Evolutionary conservation across 2,329 filamentous ascomycete genomes (phyloP), one percentile per base, ranked within the genome.

Genomic region (Cadophora gregata): DNA sequence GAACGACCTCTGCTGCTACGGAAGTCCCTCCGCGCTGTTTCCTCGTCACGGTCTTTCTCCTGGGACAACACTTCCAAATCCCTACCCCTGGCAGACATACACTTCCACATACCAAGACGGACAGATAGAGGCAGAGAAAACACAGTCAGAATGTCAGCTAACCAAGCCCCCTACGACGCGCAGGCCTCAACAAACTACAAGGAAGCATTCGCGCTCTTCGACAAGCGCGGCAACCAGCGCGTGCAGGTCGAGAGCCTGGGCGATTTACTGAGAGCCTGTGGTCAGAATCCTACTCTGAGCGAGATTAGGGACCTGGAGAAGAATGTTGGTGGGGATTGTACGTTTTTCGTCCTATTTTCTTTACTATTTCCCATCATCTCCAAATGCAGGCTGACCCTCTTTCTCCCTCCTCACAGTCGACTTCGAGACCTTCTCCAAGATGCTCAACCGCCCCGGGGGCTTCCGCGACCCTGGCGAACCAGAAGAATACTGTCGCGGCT

Each of bases 161-260:
- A 62, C 48, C 45, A 53, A 10, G 19, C 27, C 59, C 31, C 73
- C 36, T 75, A 76, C 73, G 75, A 77, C 62, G 69, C 80, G 56
- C 86, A 90, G 88, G 88, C 88, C 80, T 89, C 86, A 69, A 98
- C 95, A 84, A 98, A 99, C 90, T 99, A 98, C 93, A 98, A 98
- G 86, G 96, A 99, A 90, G 96, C 96, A 75, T 99, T 99, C 83
- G 94, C 94, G 77, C 92, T 99, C 80, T 99, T 98, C 86, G 96
- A 99, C 87, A 98, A 97, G 90, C 95, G 96, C 81, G 96, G 96
- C 79, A 97, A 93, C 79, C 94, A 95, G 78, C 94, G 94, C 75
- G 96, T 98, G 74, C 82, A 91, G 48, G 85, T 94, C 79, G 91
- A 95, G 73, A 91, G 90, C 71, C 88, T 99, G 65, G 96, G 96